Base-by-base conservation (phyloP, 169 alveolate species). In the Ichthyophthirius multifiliis region DNA sequence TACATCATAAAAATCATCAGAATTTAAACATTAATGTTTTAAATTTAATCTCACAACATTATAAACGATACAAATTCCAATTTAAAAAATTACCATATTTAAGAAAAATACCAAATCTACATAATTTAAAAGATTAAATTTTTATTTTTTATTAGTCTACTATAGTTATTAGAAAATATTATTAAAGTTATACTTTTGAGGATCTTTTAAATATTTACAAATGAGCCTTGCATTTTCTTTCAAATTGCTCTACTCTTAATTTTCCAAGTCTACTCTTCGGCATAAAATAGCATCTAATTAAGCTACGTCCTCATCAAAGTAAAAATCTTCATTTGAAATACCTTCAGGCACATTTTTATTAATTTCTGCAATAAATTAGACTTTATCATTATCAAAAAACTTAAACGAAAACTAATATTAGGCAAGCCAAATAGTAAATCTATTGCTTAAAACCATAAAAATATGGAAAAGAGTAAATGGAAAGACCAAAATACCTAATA, bases 261-360 rank as follows among this genome's bases (percentile, higher is more conserved):
- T 10, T 27, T 27, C 9, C 5, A 23, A 55, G 5, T 4, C 4
- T 15, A 27, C 31, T 13, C 5, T 55, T 6, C 71, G 71, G 5
- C 32, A 16, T 20, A 55, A 27, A 55, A 55, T 34, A 0, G 31
- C 18, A 55, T 55, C 71, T 1, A 55, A 13, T 23, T 55, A 55
- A 27, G 71, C 71, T 16, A 55, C 71, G 31, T 55, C 71, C 16
- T 55, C 71, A 55, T 55, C 71, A 55, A 55, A 55, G 4, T 27
- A 55, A 39, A 55, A 55, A n/a, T 55, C 71, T 7, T 34, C 31
- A 27, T 23, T 55, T 55, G 23, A 27, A 23, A 55, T 55, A 55
- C 31, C 31, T 0, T 55, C 71, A 27, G 71, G 71, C 4, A 55
- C 71, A 20, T 27, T n/a, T 7, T 55, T 55, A 55, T 55, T 39